Conservation (phyloP, 2,329 filamentous ascomycete genomes). For the Intubia oerlemansii region DNA sequence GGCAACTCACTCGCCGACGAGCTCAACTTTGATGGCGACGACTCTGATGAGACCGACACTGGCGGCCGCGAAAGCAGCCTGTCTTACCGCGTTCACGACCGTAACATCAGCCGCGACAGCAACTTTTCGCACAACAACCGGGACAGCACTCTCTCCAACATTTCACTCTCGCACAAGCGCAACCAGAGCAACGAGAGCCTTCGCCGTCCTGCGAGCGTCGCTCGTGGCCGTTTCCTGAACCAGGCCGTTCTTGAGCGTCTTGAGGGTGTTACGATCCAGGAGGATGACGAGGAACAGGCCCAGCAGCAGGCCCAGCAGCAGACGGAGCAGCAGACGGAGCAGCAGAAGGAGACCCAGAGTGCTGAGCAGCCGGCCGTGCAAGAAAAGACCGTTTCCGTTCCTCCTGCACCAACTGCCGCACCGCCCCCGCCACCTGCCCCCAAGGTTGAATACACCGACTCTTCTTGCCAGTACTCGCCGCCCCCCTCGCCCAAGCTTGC, state of each 20-base stretch:
- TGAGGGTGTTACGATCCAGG: constrained; percentile 27
- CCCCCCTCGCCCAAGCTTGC: constrained; percentile 46
- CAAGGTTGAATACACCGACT: constrained; percentile 43
- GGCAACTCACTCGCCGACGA: constrained; percentile 77
- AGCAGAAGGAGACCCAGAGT: too few relatives aligned
- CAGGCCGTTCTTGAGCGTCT: constrained; percentile 32
- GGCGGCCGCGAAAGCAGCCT: constrained; percentile 44
- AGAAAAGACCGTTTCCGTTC: too few relatives aligned
- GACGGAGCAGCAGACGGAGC: too few relatives aligned
- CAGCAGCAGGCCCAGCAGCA: too few relatives aligned
- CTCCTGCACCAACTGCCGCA: too few relatives aligned
- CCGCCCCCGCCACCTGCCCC: background rate
- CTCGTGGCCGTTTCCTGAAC: constrained; percentile 30
- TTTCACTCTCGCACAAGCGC: constrained; percentile 28
- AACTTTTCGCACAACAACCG: constrained; percentile 25
- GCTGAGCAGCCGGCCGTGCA: too few relatives aligned
- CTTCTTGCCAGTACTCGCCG: constrained; percentile 66
- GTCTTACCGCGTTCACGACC: constrained; percentile 27
- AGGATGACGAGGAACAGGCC: constrained; percentile 21
- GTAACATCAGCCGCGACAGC: constrained; percentile 37
- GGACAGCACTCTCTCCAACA: constrained; percentile 30
- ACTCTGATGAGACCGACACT: constrained; percentile 47
- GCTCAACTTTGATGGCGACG: constrained; percentile 67
- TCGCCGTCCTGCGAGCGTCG: constrained; percentile 30
- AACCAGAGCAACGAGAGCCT: constrained; percentile 38